Percentiles rank a stretch among this genome's conserved stretches.
Conservation (phyloP, 208 protist species). For the Sergeia podlipaevii region DNA sequence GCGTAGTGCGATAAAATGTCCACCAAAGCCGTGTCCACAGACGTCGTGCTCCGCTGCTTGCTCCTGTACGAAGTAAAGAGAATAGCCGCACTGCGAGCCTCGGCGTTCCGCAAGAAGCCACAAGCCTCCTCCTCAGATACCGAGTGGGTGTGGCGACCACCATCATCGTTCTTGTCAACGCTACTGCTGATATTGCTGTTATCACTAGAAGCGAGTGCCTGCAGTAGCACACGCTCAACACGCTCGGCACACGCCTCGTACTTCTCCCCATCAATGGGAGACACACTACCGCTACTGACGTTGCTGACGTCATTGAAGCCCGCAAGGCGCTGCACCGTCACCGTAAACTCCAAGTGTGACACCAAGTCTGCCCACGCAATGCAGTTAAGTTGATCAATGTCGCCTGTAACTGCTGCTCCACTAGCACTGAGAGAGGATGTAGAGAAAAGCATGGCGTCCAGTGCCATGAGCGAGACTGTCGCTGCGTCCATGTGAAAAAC, state of each 20-base stretch:
- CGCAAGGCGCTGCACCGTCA: not conserved
- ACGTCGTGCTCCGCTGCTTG: conserved; percentile 1
- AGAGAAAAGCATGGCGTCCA: conserved; percentile 11
- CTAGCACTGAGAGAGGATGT: not conserved
- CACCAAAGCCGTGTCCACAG: conserved; percentile 16
- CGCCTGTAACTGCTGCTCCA: too few species aligned
- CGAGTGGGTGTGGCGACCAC: not conserved
- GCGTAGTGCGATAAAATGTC: conserved; percentile 41
- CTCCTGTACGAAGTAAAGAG: conserved; percentile 16
- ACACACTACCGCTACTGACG: too few species aligned
- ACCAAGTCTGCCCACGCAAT: conserved; percentile 28
- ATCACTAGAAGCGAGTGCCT: too few species aligned
- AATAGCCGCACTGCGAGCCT: conserved; percentile 40
- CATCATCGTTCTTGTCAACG: not conserved
- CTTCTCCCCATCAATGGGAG: not conserved
- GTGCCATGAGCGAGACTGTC: conserved; percentile 1
- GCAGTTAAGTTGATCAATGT: conserved; percentile 20
- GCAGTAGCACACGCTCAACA: too few species aligned
- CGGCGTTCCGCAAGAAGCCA: conserved; percentile 22
- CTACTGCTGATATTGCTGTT: too few species aligned
- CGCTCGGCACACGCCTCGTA: too few species aligned
- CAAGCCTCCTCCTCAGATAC: not conserved
- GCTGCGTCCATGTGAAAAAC: conserved; percentile 3
- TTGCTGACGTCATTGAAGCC: not conserved
- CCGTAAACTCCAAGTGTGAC: conserved; percentile 22